Percentiles rank a stretch among this genome's conserved stretches.
Conservation (phyloP, 2,329 filamentous ascomycete species). For the Paramyrothecium roridum region DNA sequence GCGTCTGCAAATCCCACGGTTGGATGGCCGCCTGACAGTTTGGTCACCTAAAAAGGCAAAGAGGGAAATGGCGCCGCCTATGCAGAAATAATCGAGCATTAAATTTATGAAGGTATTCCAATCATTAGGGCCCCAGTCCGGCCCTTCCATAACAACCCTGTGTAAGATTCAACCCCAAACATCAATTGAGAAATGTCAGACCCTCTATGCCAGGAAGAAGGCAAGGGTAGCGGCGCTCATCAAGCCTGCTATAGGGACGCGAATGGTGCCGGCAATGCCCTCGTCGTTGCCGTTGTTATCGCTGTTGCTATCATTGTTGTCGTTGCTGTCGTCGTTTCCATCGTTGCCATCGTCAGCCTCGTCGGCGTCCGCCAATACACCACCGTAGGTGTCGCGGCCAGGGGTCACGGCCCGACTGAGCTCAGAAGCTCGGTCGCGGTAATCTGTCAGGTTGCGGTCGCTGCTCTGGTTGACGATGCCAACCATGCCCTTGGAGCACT, state of each 20-base stretch:
- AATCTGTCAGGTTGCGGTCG: slow-evolving; percentile 25
- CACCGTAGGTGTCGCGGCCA: slow-evolving; percentile 20
- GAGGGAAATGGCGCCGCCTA: too few relatives aligned
- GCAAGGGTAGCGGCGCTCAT: slow-evolving; percentile 12
- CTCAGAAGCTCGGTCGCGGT: slow-evolving; percentile 22
- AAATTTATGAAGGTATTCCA: too few relatives aligned
- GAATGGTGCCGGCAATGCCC: slow-evolving; percentile 11
- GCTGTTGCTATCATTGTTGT: slow-evolving; percentile 3
- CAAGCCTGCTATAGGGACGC: slow-evolving; percentile 12
- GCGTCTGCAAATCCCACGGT: too few relatives aligned
- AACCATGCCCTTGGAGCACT: slow-evolving; percentile 35
- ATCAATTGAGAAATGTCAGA: too few relatives aligned
- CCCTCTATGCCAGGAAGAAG: slow-evolving; percentile 12
- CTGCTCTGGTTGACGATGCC: slow-evolving; percentile 31
- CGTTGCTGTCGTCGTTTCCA: slow-evolving; percentile 6
- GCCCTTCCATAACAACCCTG: too few relatives aligned
- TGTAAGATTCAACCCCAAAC: too few relatives aligned
- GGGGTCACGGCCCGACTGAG: slow-evolving; percentile 23
- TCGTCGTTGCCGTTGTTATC: slow-evolving; percentile 8
- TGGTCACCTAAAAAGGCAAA: too few relatives aligned
- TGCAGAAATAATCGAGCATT: too few relatives aligned
- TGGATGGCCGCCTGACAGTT: too few relatives aligned
- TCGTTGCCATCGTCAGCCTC: slow-evolving; percentile 9
- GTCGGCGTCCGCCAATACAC: slow-evolving; percentile 19
- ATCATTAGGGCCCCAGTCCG: too few relatives aligned